Evolutionary conservation across 208 protist genomes (phyloP), one percentile per base, ranked within the genome.

Genomic region (Naegleria lovaniensis): DNA sequence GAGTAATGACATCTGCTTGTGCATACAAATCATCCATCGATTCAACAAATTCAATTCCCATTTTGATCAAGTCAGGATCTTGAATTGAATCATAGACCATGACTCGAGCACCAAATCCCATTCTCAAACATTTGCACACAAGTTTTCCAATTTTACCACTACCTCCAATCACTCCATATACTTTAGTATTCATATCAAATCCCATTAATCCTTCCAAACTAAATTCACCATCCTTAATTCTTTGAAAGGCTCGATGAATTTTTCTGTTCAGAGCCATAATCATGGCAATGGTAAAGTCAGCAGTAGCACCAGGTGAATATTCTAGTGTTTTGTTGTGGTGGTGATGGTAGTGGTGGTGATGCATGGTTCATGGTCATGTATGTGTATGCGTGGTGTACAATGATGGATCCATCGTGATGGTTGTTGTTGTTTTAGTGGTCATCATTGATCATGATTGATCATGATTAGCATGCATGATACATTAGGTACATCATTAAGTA

Each of bases 81-180:
- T 84, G 22, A 87, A 94, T 95, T 22, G 92, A 83, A 90, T 96
- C 95, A 76, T 93, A 96, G 38, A 90, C 91, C 0, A 96, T 88
- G 6, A 96, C 48, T 75, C 93, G 93, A 0, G 84, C 91, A 38
- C 93, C 90, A 33, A 95, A 95, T 13, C 86, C 76, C 29, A 79
- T 36, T 55, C 75, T 92, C 36, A 92, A 58, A 36, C 94, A 93
- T 75, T 85, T 89, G 36, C 75, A 83, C n/a, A 92, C 38, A 22
- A 93, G 41, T 85, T 85, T 41, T 79, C 95, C 95, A 86, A 96
- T 96, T 79, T 36, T 79, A 22, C 94, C 95, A 40, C 95, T 94
- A 43, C 94, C 96, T 52, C 95, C 95, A 79, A 96, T 38, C 5
- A 96, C 83, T 79, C 95, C 95, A 83, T 94, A 91, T 25, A 93